A percentile compares a stretch with the other conserved stretches of the same genome.
These are phyloP conservation scores for Hortaea sp. DNA, from an alignment of 2,329 filamentous ascomycete species.

Conservation along the genomic window DNA sequence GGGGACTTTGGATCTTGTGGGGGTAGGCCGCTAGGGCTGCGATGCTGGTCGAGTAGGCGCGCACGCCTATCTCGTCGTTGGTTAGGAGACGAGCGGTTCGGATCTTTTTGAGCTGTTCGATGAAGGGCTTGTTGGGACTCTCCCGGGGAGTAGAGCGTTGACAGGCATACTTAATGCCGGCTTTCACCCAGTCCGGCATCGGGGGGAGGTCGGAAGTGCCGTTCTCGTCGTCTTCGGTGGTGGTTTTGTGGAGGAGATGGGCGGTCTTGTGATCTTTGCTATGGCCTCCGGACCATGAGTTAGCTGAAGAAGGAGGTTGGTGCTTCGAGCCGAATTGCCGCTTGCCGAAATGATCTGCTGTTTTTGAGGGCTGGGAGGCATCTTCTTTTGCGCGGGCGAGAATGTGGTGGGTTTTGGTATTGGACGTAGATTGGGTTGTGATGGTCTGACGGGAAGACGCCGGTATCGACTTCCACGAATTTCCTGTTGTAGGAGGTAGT, in stretches of 20 bases:
- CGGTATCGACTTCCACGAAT: background rate
- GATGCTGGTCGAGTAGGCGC: conserved; percentile 81
- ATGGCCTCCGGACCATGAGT: conserved; percentile 17
- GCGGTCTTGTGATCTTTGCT: conserved; percentile 21
- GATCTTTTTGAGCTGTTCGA: conserved; percentile 64
- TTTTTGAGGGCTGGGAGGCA: conserved; percentile 8
- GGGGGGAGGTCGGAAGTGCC: conserved; percentile 45
- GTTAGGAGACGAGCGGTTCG: conserved; percentile 59
- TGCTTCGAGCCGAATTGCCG: conserved; percentile 13
- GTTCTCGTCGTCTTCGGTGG: conserved; percentile 60
- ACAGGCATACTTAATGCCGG: conserved; percentile 64
- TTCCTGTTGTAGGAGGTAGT: background rate
- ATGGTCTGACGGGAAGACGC: conserved; percentile 3
- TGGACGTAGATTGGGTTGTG: background rate
- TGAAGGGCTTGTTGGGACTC: conserved; percentile 65
- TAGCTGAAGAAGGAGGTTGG: conserved; percentile 2
- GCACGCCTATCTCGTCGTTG: conserved; percentile 67
- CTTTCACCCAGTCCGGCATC: conserved; percentile 58
- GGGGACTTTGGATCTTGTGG: conserved; percentile 36
- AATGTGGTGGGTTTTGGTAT: conserved; percentile 25
- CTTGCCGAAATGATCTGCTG: conserved; percentile 15
- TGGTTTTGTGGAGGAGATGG: conserved; percentile 57
- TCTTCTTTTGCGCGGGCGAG: conserved; percentile 44
- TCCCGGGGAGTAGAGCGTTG: conserved; percentile 62
- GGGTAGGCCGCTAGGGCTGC: conserved; percentile 78